These are phyloP conservation scores for Drechslerella stenobrocha DNA, from an alignment of 2,329 filamentous ascomycete species.

Conservation along the genomic window DNA sequence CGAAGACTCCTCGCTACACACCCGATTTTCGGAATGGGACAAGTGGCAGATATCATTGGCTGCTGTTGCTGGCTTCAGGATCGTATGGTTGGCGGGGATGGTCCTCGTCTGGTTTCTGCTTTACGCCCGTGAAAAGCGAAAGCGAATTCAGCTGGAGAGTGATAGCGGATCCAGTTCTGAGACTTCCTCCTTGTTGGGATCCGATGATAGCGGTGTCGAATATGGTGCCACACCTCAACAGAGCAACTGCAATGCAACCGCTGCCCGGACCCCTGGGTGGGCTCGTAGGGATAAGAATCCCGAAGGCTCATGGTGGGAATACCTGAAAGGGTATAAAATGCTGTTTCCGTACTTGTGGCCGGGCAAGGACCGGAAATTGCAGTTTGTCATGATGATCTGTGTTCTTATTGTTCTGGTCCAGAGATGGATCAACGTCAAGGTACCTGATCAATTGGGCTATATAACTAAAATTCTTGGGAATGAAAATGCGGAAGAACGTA, in stretches of 20 bases:
- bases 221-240: slow-evolving; percentile 52
- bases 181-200: slow-evolving; percentile 53
- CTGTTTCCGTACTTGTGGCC: slow-evolving; percentile 99
- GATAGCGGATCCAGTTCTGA: slow-evolving; percentile 57
- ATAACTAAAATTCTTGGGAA: slow-evolving; percentile 74
- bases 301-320: slow-evolving; percentile 85
- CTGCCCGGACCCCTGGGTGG: slow-evolving; percentile 78
- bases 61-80: slow-evolving; percentile 52
- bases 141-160: slow-evolving; percentile 51
- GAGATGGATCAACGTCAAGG: slow-evolving; percentile 80
- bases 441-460: slow-evolving; percentile 76
- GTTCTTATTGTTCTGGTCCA: slow-evolving; percentile 78
- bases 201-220: slow-evolving; percentile 51
- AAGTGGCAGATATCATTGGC: slow-evolving; percentile 54
- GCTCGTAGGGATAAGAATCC: slow-evolving; percentile 84
- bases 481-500: slow-evolving; percentile 59
- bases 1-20: slow-evolving; percentile 70
- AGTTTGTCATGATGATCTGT: slow-evolving; percentile 78
- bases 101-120: slow-evolving; percentile 52
- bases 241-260: slow-evolving; percentile 59
- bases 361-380: slow-evolving; percentile 72
- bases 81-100: slow-evolving; percentile 41
- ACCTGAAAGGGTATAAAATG: slow-evolving; percentile 84
- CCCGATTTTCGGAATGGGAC: slow-evolving; percentile 52
- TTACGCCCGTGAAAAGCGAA: slow-evolving; percentile 47